These are phyloP conservation scores for Brasenia schreberi DNA, from an alignment of 164 flowering plant genomes.

Conservation along the genomic window DNA sequence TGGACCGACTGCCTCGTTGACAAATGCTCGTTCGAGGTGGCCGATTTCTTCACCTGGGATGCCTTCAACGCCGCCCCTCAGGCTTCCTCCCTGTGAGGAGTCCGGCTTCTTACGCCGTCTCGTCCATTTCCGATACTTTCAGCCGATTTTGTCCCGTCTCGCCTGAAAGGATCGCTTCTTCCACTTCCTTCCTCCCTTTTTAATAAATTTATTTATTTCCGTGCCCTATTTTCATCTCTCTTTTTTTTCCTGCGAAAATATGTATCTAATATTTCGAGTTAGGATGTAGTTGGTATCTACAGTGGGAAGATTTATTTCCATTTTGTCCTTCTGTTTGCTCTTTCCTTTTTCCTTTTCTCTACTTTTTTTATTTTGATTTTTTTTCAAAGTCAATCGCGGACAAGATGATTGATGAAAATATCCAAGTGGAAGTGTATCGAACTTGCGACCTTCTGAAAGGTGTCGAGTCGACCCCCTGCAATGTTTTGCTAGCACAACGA, in stretches of 20 bases:
- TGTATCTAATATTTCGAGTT: not conserved
- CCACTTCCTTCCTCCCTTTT: not conserved
- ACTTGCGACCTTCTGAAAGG: too few relatives aligned
- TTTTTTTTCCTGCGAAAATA: not conserved
- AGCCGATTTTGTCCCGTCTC: slow-evolving; percentile 1
- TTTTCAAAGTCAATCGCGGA: too few relatives aligned
- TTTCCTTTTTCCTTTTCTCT: too few relatives aligned
- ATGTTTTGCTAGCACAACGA: too few relatives aligned
- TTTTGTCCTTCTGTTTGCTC: not conserved
- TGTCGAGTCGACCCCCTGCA: too few relatives aligned
- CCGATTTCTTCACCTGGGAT: slow-evolving; percentile 58
- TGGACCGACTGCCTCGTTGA: slow-evolving; percentile 12
- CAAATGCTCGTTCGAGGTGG: slow-evolving; percentile 54
- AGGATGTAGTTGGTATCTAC: not conserved
- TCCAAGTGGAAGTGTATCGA: too few relatives aligned
- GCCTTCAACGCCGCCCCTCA: slow-evolving; percentile 9
- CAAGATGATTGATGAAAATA: too few relatives aligned
- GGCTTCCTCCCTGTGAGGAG: not conserved
- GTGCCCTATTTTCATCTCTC: not conserved
- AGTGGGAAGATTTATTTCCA: not conserved
- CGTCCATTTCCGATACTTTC: not conserved
- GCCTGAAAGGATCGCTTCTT: not conserved
- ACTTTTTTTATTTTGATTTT: too few relatives aligned
- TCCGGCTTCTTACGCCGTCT: not conserved
- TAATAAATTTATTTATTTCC: not conserved